Percentiles rank a stretch among this genome's conserved stretches.
phyloP scores from a whole-genome alignment of 2,329 filamentous ascomycete species.

The Monosporascus ibericus region DNA sequence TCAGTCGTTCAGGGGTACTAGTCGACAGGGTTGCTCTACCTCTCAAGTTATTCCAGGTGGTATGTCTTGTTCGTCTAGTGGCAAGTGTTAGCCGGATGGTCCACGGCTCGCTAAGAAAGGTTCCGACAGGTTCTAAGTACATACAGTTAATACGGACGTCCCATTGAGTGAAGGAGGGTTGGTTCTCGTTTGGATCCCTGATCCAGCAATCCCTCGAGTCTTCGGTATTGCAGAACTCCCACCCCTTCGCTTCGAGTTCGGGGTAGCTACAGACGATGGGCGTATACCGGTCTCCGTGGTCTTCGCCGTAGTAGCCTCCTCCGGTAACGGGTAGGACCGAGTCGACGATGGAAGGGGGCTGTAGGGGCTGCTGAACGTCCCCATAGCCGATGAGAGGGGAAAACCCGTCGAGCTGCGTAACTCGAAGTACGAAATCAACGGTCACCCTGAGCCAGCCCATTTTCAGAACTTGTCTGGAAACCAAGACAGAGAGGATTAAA shows the following conservation, averaged over 20 bases:
- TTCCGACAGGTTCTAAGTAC: neutral
- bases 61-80: constrained; percentile 3
- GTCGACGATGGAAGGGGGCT: neutral
- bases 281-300: neutral
- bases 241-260: constrained; percentile 10
- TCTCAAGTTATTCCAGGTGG: constrained; percentile 7
- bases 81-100: neutral
- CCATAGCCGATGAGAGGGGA: constrained; percentile 2
- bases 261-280: constrained; percentile 11
- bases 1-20: neutral
- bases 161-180: constrained; percentile 9
- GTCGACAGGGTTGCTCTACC: neutral
- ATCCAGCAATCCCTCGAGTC: constrained; percentile 13
- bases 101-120: neutral
- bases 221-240: constrained; percentile 13
- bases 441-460: constrained; percentile 12
- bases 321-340: neutral
- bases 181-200: constrained; percentile 5
- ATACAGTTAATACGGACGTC: constrained; percentile 12
- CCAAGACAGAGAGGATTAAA: neutral
- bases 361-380: constrained; percentile 7
- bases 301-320: neutral
- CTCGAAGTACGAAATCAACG: constrained; percentile 8
- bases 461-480: neutral
- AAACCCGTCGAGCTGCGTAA: constrained; percentile 7